These are phyloP conservation scores for Dipteronia dyeriana DNA, from an alignment of 345 rosid genomes.

Conservation along the genomic window DNA sequence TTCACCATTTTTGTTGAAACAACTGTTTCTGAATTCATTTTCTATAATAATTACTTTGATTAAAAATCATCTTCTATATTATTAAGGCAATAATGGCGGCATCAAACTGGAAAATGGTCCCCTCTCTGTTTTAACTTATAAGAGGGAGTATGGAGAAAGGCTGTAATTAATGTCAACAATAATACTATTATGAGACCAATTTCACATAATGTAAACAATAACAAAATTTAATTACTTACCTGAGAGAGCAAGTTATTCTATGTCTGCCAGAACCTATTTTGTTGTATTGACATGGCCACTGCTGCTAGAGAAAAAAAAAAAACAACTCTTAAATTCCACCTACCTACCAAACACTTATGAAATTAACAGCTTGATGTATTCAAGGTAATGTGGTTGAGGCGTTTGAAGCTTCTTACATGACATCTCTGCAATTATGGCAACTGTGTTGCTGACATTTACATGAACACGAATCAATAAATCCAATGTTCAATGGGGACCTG, in stretches of 20 bases:
- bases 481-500: neutral
- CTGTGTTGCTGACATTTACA: neutral
- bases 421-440: neutral
- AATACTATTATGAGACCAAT: neutral
- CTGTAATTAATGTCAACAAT: neutral
- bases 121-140: neutral
- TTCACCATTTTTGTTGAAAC: neutral
- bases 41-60: neutral
- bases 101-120: slow-evolving; percentile 1
- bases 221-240: neutral
- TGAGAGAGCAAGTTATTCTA: neutral
- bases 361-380: neutral
- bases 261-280: neutral
- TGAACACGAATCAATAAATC: neutral
- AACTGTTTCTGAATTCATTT: neutral
- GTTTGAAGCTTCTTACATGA: neutral
- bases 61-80: neutral
- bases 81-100: neutral
- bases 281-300: neutral
- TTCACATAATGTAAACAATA: neutral
- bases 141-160: neutral
- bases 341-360: neutral
- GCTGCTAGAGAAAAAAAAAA: neutral
- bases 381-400: neutral
- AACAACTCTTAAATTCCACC: neutral